Base-by-base conservation (phyloP, 2,329 filamentous ascomycete species). In the Trichoderma afroharzianum region DNA sequence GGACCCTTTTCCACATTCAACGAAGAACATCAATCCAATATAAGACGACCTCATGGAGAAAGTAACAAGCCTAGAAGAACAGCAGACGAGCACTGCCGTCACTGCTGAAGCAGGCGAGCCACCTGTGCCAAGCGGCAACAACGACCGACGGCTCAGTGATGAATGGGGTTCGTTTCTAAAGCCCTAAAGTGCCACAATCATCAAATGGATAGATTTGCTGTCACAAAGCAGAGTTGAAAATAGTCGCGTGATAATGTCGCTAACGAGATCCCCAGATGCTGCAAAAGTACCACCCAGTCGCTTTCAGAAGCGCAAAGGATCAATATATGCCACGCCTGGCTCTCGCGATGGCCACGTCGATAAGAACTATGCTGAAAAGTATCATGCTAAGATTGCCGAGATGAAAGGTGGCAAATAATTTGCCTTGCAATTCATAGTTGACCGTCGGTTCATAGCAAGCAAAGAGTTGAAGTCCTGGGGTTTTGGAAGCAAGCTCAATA, bases 241-340 rank as follows among this genome's bases (percentile, higher is more conserved):
- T 6, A 39, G 15, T 15, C 26, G 28, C 5, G 50, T 12, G 9
- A 26, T 32, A 14, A 50, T 18, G 11, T 55, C 33, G 26, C 55
- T 68, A 26, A 68, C 55, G 28, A 26, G 6, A 47, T 32, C 28
- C 28, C 18, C 64, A 89, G 90, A 92, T 80, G 90, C 90, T 4
- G 85, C 87, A 75, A 92, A 92, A 80, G 89, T 91, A 0, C 88
- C 88, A 2, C 90, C 90, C 11, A 90, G 87, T 73, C 88, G 88
- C 61, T 92, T 92, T 82, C 90, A 92, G 80, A 91, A 91, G 81
- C 87, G 88, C 77, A 89, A 90, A 80, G 90, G 90, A 70, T 91
- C 88, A 77, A 90, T 92, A 80, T 91, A 89, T 78, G 88, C 89
- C 61, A 92, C 90, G 9, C 90, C 88, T 3, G 83, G 83, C 76